phyloP scores from a whole-genome alignment of 805 yeast species.

The Barnettozyma californica region DNA sequence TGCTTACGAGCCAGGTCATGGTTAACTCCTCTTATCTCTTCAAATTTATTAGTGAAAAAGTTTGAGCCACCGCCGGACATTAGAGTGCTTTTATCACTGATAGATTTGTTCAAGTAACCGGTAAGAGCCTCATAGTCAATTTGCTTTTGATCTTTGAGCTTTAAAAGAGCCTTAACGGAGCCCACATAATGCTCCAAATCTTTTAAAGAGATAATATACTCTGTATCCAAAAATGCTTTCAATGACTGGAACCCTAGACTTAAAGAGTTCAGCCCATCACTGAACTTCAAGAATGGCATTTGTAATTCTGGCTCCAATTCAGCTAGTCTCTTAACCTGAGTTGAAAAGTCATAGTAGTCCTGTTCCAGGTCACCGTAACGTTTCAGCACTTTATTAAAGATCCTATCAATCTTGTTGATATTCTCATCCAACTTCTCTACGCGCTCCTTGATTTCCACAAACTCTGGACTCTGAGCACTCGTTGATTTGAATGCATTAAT shows the following conservation, averaged over 20 bases:
- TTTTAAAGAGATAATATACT: constrained; percentile 74
- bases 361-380: constrained; percentile 67
- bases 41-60: constrained; percentile 51
- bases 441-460: constrained; percentile 75
- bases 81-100: constrained; percentile 54
- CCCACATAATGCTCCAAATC: constrained; percentile 81
- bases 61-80: constrained; percentile 48
- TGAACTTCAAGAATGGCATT: constrained; percentile 36
- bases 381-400: constrained; percentile 66
- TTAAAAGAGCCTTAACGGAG: constrained; percentile 62
- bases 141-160: constrained; percentile 84
- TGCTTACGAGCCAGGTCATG: constrained; percentile 52
- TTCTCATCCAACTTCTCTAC: constrained; percentile 83
- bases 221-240: constrained; percentile 59
- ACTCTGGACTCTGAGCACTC: constrained; percentile 63
- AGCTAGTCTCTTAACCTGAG: constrained; percentile 65
- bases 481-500: constrained; percentile 91
- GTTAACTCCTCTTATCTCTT: constrained; percentile 58
- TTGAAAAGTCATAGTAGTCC: constrained; percentile 68
- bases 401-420: constrained; percentile 68
- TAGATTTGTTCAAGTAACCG: constrained; percentile 71
- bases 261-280: constrained; percentile 40
- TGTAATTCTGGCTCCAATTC: constrained; percentile 43
- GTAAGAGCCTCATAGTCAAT: constrained; percentile 83
- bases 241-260: constrained; percentile 38